Conservation (phyloP, 2,329 filamentous ascomycete species). For the Penicillium occitanis region DNA sequence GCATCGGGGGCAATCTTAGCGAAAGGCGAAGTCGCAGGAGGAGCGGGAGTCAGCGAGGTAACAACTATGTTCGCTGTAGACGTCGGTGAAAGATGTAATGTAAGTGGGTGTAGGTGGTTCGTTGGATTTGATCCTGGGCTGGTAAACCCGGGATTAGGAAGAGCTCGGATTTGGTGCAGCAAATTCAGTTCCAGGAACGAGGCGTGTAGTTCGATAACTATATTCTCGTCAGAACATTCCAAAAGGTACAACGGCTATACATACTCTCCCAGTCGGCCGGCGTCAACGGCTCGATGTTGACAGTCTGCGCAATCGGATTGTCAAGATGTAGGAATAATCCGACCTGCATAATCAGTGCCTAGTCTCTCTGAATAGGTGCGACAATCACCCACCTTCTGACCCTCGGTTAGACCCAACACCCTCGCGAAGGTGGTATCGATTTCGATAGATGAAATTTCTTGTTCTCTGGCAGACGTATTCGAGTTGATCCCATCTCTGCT, state of each 20-base stretch:
- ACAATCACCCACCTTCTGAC: slow-evolving; percentile 64
- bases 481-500: slow-evolving; percentile 69
- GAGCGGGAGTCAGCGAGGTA: slow-evolving; percentile 75
- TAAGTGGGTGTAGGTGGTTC: slow-evolving; percentile 71
- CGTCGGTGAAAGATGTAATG: slow-evolving; percentile 89
- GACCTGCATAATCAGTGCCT: slow-evolving; percentile 45
- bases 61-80: slow-evolving; percentile 91
- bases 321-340: slow-evolving; percentile 75
- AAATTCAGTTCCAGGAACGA: slow-evolving; percentile 94
- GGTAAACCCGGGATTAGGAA: slow-evolving; percentile 76
- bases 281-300: slow-evolving; percentile 94
- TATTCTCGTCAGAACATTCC: slow-evolving; percentile 10
- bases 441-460: slow-evolving; percentile 76
- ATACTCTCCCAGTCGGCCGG: slow-evolving; percentile 92
- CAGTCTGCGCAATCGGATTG: slow-evolving; percentile 84
- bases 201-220: slow-evolving; percentile 90
- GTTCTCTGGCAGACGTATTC: slow-evolving; percentile 62
- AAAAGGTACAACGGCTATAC: slow-evolving; percentile 25
- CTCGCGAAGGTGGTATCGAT: slow-evolving; percentile 82
- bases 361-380: background rate
- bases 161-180: slow-evolving; percentile 83
- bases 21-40: slow-evolving; percentile 69
- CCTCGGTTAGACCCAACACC: slow-evolving; percentile 73
- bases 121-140: slow-evolving; percentile 51
- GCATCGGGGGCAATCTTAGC: slow-evolving; percentile 91